These are phyloP conservation scores for Zygosaccharomyces bailii DNA, from an alignment of 805 yeast genomes.

Conservation along the genomic window DNA sequence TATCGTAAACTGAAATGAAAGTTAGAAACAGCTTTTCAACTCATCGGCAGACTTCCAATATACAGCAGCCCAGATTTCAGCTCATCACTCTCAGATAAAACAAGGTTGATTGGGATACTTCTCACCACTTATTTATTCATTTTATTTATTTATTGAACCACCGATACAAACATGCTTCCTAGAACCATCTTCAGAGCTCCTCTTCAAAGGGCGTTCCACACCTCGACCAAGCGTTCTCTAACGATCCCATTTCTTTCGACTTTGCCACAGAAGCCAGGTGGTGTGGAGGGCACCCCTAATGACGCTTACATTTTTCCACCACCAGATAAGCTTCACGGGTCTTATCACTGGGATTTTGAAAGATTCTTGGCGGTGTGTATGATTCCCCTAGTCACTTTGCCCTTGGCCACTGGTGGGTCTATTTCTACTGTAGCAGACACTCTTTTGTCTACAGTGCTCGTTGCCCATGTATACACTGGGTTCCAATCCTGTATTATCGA, in stretches of 20 bases:
- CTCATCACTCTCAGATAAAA: conserved; percentile 1
- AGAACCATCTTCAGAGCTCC: conserved; percentile 14
- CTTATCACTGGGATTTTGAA: conserved; percentile 93
- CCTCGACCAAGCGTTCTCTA: conserved; percentile 33
- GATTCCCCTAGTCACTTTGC: conserved; percentile 72
- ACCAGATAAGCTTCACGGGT: conserved; percentile 66
- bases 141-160: neutral
- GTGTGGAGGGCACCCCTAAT: conserved; percentile 88
- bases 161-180: conserved; percentile 15
- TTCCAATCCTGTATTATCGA: conserved; percentile 89
- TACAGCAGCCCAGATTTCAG: no score
- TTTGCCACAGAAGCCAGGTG: conserved; percentile 83
- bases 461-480: conserved; percentile 82
- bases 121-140: neutral
- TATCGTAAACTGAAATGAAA: neutral
- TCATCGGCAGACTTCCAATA: neutral
- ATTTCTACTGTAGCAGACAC: conserved; percentile 71
- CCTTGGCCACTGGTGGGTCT: conserved; percentile 68
- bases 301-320: conserved; percentile 76
- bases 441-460: conserved; percentile 55
- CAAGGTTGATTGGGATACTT: neutral
- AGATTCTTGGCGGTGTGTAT: conserved; percentile 63
- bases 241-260: conserved; percentile 51
- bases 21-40: neutral
- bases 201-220: conserved; percentile 22